These are phyloP conservation scores for Heterobasidion parviporum DNA, from an alignment of 1,284 basidiomycete species.

Conservation along the genomic window DNA sequence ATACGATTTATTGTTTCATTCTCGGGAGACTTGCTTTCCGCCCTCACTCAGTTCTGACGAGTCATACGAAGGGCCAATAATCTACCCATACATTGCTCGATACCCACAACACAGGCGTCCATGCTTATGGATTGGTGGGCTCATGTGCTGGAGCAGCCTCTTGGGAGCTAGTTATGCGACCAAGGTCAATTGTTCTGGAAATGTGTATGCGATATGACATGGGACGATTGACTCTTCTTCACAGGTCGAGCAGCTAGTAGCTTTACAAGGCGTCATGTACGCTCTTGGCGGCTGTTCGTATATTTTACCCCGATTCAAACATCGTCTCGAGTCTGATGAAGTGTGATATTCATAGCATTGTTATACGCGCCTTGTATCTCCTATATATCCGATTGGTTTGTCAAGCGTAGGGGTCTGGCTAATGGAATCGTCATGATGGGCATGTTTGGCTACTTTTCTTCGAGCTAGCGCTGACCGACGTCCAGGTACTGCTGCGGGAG, in stretches of 20 bases:
- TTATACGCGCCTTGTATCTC: constrained; percentile 27
- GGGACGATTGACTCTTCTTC: no score
- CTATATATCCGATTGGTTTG: constrained; percentile 36
- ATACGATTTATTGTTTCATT: not conserved
- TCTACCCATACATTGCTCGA: constrained; percentile 21
- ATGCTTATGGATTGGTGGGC: constrained; percentile 23
- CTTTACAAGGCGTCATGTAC: constrained; percentile 31
- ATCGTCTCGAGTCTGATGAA: not conserved
- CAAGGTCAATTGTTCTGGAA: constrained; percentile 2
- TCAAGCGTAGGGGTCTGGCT: constrained; percentile 28
- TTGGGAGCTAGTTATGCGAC: constrained; percentile 27
- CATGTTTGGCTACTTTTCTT: constrained; percentile 1
- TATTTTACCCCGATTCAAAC: not conserved
- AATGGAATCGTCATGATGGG: constrained; percentile 34
- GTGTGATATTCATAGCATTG: constrained; percentile 17
- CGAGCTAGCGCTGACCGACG: not conserved
- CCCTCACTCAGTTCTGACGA: not conserved
- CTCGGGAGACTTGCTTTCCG: not conserved
- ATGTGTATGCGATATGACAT: not conserved
- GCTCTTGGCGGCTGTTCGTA: constrained; percentile 26
- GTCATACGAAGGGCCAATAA: constrained; percentile 12
- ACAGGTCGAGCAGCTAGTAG: constrained; percentile 24
- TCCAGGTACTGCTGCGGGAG: constrained; percentile 25
- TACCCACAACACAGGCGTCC: constrained; percentile 21
- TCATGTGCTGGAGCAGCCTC: constrained; percentile 21